Conservation (phyloP, 2,329 filamentous ascomycete species). For the Ophiostoma populinum region DNA sequence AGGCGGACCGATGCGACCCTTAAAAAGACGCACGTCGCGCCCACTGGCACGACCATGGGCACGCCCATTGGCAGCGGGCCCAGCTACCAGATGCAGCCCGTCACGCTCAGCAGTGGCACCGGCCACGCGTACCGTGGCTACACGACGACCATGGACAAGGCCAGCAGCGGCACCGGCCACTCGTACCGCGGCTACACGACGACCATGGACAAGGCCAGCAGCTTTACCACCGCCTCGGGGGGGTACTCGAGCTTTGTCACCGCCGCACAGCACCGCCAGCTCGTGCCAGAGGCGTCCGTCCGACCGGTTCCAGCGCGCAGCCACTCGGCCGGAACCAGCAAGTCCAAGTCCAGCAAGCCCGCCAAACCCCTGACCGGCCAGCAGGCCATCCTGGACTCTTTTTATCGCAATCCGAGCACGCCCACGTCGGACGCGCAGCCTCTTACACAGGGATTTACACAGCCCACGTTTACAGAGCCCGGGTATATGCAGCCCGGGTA, state of each 20-base stretch:
- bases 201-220: slow-evolving; percentile 24
- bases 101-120: slow-evolving; percentile 12
- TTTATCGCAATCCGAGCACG: slow-evolving; percentile 4
- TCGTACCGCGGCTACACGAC: no score
- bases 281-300: slow-evolving; percentile 21
- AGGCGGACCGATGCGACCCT: slow-evolving; percentile 4
- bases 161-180: no score
- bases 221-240: slow-evolving; percentile 40
- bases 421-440: no score
- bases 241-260: slow-evolving; percentile 43
- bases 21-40: not conserved
- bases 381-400: slow-evolving; percentile 6
- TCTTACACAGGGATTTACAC: no score
- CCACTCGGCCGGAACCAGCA: no score
- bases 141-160: slow-evolving; percentile 41
- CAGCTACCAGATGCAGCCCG: slow-evolving; percentile 46
- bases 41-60: no score
- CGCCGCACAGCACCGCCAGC: slow-evolving; percentile 33
- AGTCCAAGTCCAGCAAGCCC: no score
- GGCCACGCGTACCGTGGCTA: slow-evolving; percentile 23
- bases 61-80: no score
- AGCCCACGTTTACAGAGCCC: no score
- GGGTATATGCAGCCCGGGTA: no score
- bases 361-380: slow-evolving; percentile 4
- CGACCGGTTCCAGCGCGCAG: no score